These are phyloP conservation scores for Thinopyrum elongatum DNA, from an alignment of 176 grass and related monocot species.

Conservation along the genomic window DNA sequence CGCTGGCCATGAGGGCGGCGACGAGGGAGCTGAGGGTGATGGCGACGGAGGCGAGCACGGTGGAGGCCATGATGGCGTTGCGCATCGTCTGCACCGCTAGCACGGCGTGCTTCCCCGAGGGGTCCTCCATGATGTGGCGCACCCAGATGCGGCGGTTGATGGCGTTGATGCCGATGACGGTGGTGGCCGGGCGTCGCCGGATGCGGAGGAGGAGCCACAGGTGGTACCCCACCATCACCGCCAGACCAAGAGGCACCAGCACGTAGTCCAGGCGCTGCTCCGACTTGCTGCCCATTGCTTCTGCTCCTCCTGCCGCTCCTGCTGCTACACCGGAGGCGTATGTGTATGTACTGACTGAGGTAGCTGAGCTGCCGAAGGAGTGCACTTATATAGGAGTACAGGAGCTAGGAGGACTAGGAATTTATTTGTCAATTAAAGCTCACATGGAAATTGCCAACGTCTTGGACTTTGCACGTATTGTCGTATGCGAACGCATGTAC, in stretches of 20 bases:
- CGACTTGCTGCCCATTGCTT: no score
- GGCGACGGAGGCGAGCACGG: slow-evolving; percentile 67
- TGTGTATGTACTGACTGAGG: no score
- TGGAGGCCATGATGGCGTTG: slow-evolving; percentile 93
- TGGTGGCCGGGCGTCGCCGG: slow-evolving; percentile 45
- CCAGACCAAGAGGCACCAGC: slow-evolving; percentile 37
- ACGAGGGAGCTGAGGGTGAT: slow-evolving; percentile 79
- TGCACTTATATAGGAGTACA: no score
- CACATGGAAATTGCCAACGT: no score
- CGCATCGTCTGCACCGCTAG: slow-evolving; percentile 82
- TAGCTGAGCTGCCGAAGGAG: no score
- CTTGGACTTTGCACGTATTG: no score
- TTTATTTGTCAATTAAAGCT: no score
- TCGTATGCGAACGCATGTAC: no score
- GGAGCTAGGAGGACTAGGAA: no score
- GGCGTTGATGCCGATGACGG: slow-evolving; percentile 76
- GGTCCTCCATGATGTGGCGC: slow-evolving; percentile 68
- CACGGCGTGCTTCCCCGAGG: slow-evolving; percentile 58
- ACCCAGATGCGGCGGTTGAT: slow-evolving; percentile 94
- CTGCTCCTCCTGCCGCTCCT: no score
- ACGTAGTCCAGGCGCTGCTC: slow-evolving; percentile 29
- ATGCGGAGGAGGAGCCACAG: slow-evolving; percentile 67
- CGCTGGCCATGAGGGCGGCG: slow-evolving; percentile 56
- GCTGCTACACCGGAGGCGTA: no score
- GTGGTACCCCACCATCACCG: slow-evolving; percentile 53